Base-by-base conservation (phyloP, 2,329 filamentous ascomycete species). In the Fusarium musae region DNA sequence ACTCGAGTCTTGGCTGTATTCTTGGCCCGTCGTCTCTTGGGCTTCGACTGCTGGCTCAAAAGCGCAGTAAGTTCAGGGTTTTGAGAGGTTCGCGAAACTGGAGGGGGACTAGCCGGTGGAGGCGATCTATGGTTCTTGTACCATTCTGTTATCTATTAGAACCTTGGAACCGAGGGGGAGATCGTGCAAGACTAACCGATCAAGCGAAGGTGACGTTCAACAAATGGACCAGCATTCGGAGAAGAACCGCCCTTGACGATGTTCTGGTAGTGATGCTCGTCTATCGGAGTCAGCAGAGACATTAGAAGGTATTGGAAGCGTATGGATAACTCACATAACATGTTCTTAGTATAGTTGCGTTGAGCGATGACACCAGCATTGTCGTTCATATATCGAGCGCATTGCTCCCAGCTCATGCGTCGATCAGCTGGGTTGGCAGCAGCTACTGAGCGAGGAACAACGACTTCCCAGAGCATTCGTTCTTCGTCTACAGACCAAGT, bases 401-500 rank as follows among this genome's bases (percentile, higher is more conserved):
- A 81, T 16, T 80, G 59, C 4, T 79, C 77, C 85, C 85, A 87
- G 56, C 78, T 80, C 28, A 78, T n/a, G 7, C 46, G 21, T 19
- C 71, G 72, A 21, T 71, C 56, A 9, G 59, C 37, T 10, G 70
- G 65, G 36, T 75, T 75, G 9, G 78, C 75, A 37, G 79, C 77
- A 59, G 82, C 83, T 5, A 79, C 76, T 0, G 84, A 86, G 11
- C 78, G 74, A 2, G 83, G 80, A 3, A 86, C 75, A 32, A 83
- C 76, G 6, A 72, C 70, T 13, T 78, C 78, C 87, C 87, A 89
- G 74, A 88, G 89, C 69, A 84, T 78, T 3, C 74, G 62, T 77
- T 89, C 87, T 68, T 89, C 87, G 2, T 82, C 77, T 0, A 64
- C 64, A 1, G 85, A 83, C 87, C 87, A 89, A 9, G 84, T 79